A percentile compares a stretch with the other conserved stretches of the same genome.
phyloP scores from a whole-genome alignment of 2,329 filamentous ascomycete species.

The Pseudonectria buxi region DNA sequence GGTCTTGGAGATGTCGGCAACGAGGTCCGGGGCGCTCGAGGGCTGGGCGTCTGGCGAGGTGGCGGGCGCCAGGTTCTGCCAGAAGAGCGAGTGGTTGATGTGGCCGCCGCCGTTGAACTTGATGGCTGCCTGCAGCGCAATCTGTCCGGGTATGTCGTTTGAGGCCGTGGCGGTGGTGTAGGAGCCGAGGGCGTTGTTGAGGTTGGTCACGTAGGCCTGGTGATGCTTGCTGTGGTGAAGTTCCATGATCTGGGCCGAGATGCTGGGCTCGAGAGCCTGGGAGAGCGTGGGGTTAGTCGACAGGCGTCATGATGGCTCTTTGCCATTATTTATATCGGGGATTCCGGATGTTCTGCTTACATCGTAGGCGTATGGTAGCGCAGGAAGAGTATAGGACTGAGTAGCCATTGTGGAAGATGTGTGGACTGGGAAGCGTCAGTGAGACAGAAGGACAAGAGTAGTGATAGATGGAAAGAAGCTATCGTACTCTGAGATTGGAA shows the following conservation, averaged over 20 bases:
- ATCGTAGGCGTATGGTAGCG: slow-evolving; percentile 63
- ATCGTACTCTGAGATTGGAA: slow-evolving; percentile 2
- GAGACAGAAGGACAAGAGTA: slow-evolving; percentile 3
- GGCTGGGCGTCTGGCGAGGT: slow-evolving; percentile 50
- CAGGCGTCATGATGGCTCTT: not conserved
- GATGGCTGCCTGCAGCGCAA: slow-evolving; percentile 63
- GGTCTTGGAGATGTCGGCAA: slow-evolving; percentile 52
- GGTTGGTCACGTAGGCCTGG: slow-evolving; percentile 69
- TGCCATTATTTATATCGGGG: too few relatives aligned
- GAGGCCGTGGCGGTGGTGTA: slow-evolving; percentile 50
- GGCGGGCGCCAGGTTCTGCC: slow-evolving; percentile 69
- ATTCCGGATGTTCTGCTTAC: slow-evolving; percentile 38
- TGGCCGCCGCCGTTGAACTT: slow-evolving; percentile 89
- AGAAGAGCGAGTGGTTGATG: slow-evolving; percentile 90
- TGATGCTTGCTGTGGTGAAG: slow-evolving; percentile 76
- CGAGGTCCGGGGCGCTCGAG: slow-evolving; percentile 49
- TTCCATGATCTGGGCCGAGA: slow-evolving; percentile 74
- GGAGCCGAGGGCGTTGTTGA: slow-evolving; percentile 59
- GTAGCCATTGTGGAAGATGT: slow-evolving; percentile 27
- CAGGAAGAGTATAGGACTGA: slow-evolving; percentile 52
- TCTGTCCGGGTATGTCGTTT: slow-evolving; percentile 56
- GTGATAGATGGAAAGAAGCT: slow-evolving; percentile 3
- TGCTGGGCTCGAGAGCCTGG: slow-evolving; percentile 65
- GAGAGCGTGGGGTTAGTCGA: too few relatives aligned
- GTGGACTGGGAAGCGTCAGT: slow-evolving; percentile 1